phyloP scores from a whole-genome alignment of 441 rosid species.

The Brassica balearica region DNA sequence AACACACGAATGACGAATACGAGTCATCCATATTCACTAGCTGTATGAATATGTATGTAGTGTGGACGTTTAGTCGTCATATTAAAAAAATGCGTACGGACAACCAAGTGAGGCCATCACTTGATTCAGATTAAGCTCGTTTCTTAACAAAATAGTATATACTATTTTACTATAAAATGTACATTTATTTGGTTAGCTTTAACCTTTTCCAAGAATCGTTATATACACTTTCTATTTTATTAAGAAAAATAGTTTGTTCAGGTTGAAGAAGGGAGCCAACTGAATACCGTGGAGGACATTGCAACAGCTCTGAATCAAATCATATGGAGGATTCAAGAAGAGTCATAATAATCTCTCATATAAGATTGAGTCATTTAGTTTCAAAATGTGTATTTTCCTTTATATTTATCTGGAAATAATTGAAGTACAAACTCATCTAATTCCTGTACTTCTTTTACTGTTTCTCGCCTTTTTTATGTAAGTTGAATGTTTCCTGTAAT shows the following conservation, averaged over 20 bases:
- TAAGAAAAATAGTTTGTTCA: slow-evolving; percentile 28
- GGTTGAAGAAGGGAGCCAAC: slow-evolving; percentile 67
- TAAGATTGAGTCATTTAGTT: slow-evolving; percentile 6
- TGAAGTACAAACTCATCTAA: not conserved
- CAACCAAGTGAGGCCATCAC: slow-evolving; percentile 30
- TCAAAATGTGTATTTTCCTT: not conserved
- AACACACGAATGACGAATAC: slow-evolving; percentile 6
- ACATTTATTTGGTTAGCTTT: not conserved
- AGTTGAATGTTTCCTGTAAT: slow-evolving; percentile 27
- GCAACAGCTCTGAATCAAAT: slow-evolving; percentile 63
- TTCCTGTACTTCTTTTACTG: not conserved
- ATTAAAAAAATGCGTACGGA: slow-evolving; percentile 30
- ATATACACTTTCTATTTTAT: not conserved
- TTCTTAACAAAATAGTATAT: not conserved
- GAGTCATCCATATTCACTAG: slow-evolving; percentile 14
- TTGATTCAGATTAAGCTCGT: slow-evolving; percentile 8
- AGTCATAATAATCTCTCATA: slow-evolving; percentile 25
- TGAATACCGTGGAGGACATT: slow-evolving; percentile 63
- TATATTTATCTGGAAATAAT: slow-evolving; percentile 4
- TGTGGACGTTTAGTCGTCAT: slow-evolving; percentile 25
- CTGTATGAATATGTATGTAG: not conserved
- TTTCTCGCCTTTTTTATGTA: not conserved
- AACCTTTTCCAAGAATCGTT: not conserved
- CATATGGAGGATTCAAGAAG: slow-evolving; percentile 57
- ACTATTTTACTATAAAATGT: not conserved